phyloP scores from a whole-genome alignment of 192 early-diverging fungal species.

The Backusella sp. region DNA sequence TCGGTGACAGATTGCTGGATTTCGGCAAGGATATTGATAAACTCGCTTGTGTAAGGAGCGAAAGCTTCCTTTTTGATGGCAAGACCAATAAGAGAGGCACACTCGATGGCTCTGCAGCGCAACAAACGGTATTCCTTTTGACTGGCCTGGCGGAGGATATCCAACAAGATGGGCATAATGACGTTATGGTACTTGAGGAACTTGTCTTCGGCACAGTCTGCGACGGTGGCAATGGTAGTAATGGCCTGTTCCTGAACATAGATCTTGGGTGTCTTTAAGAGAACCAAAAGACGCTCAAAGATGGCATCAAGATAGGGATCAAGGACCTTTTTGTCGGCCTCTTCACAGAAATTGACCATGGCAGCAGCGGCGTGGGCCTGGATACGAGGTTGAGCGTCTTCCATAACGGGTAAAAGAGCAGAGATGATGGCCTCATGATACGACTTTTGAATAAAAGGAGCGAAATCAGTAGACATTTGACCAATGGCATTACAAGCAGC shows the following conservation, averaged over 20 bases:
- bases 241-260: constrained; percentile 99
- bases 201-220: constrained; percentile 89
- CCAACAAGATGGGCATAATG: constrained; percentile 96
- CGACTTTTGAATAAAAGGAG: constrained; percentile 71
- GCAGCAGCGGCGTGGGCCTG: constrained; percentile 96
- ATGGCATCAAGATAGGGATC: constrained; percentile 90
- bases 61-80: constrained; percentile 93
- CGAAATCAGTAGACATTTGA: constrained; percentile 98
- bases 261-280: constrained; percentile 81
- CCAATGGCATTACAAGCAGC: constrained; percentile 96
- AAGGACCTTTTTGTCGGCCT: constrained; percentile 76
- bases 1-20: constrained; percentile 84
- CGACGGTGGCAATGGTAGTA: constrained; percentile 95
- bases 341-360: constrained; percentile 97
- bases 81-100: constrained; percentile 90
- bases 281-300: constrained; percentile 79
- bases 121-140: constrained; percentile 87
- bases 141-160: constrained; percentile 81
- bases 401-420: constrained; percentile 86
- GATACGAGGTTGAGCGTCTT: constrained; percentile 81
- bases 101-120: constrained; percentile 98
- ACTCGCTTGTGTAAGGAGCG: constrained; percentile 70
- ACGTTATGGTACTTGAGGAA: constrained; percentile 89
- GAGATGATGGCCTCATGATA: constrained; percentile 70
- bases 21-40: constrained; percentile 78